A percentile compares a stretch with the other conserved stretches of the same genome.
Evolutionary conservation across 192 early-diverging fungal species (phyloP).

Genomic region (Radiomyces spectabilis): DNA sequence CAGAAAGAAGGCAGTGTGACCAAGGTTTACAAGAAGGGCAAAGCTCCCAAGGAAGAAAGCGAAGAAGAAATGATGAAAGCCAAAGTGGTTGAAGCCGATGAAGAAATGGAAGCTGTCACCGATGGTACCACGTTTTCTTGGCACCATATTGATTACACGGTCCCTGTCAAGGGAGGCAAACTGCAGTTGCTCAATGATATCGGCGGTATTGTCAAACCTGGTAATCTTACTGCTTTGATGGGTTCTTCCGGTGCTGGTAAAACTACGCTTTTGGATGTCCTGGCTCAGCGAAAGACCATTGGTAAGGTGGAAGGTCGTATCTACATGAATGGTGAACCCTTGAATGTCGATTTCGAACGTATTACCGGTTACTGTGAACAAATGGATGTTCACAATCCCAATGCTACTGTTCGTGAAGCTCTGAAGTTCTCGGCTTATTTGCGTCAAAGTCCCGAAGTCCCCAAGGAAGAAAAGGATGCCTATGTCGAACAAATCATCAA

Average conservation of each 20-base stretch:
- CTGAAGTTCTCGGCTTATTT: constrained; percentile 70
- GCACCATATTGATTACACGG: constrained; percentile 54
- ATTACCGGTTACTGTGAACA: constrained; percentile 81
- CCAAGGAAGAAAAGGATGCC: constrained; percentile 55
- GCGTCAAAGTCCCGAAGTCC: constrained; percentile 58
- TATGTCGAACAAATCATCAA: constrained; percentile 73
- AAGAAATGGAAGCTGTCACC: constrained; percentile 37
- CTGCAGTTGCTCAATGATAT: constrained; percentile 54
- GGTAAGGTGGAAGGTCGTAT: constrained; percentile 59
- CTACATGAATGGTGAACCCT: constrained; percentile 57
- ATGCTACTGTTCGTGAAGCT: constrained; percentile 70
- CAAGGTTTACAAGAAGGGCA: constrained; percentile 39
- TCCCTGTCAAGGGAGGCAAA: constrained; percentile 37
- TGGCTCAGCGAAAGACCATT: constrained; percentile 73
- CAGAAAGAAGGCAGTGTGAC: constrained; percentile 44
- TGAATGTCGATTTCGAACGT: constrained; percentile 53
- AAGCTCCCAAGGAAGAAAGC: constrained; percentile 18
- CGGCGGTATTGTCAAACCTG: constrained; percentile 67
- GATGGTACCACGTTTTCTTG: constrained; percentile 56
- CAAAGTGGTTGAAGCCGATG: constrained; percentile 8
- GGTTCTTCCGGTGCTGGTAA: constrained; percentile 69
- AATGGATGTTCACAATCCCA: constrained; percentile 71
- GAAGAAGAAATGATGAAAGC: constrained; percentile 1
- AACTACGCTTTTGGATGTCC: constrained; percentile 68
- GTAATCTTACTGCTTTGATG: constrained; percentile 79